Conservation (phyloP, 371 early-diverging fungal species). For the Saksenaea oblongispora region DNA sequence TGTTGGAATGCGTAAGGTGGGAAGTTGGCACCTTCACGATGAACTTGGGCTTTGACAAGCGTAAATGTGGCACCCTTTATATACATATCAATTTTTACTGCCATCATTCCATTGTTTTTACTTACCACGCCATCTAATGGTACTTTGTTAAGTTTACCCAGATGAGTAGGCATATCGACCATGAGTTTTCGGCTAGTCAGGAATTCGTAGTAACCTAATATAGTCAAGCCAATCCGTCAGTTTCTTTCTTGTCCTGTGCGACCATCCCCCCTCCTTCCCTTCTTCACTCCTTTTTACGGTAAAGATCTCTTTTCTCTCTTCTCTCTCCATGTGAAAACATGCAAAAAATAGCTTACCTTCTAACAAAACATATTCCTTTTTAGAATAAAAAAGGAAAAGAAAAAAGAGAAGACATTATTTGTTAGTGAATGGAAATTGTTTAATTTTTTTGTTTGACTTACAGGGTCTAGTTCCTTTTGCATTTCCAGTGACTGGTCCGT, state of each 20-base stretch:
- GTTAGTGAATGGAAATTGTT: background rate
- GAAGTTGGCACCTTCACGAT: slow-evolving; percentile 69
- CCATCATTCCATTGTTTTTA: background rate
- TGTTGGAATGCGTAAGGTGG: slow-evolving; percentile 64
- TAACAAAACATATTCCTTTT: slow-evolving; percentile 39
- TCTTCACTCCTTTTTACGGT: slow-evolving; percentile 4
- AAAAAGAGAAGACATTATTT: background rate
- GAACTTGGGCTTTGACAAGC: slow-evolving; percentile 65
- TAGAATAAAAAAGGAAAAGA: background rate
- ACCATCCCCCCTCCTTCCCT: background rate
- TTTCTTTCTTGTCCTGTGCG: slow-evolving; percentile 6
- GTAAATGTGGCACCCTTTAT: slow-evolving; percentile 45
- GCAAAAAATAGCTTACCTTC: slow-evolving; percentile 28
- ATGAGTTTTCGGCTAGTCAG: slow-evolving; percentile 39
- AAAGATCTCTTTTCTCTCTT: background rate
- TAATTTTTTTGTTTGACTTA: slow-evolving; percentile 11
- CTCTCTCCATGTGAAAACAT: background rate
- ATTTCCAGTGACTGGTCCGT: slow-evolving; percentile 53
- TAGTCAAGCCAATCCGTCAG: background rate
- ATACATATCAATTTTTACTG: background rate
- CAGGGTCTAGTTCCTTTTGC: slow-evolving; percentile 52
- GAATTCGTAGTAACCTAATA: slow-evolving; percentile 43
- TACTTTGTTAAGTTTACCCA: slow-evolving; percentile 32
- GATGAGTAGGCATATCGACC: slow-evolving; percentile 53
- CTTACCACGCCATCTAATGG: slow-evolving; percentile 38